phyloP scores from a whole-genome alignment of 257 asterid genomes.

The Solanum rostratum region DNA sequence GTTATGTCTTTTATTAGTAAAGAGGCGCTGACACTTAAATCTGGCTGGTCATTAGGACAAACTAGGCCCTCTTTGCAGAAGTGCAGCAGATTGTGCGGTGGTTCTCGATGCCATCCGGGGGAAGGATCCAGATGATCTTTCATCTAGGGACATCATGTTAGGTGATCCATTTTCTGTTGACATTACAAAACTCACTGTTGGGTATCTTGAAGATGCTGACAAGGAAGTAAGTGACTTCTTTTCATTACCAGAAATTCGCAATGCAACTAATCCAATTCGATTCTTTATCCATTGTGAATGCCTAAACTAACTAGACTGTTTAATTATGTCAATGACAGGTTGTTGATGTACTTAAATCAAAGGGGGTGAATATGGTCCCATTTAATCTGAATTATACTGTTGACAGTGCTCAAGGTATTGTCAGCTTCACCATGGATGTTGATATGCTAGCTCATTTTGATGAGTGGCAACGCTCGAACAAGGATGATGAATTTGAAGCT shows the following conservation, averaged over 20 bases:
- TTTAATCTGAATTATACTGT: constrained; percentile 72
- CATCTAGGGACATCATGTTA: constrained; percentile 60
- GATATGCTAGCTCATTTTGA: constrained; percentile 93
- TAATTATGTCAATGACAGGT: constrained; percentile 28
- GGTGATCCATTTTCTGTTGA: constrained; percentile 73
- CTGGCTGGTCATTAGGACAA: constrained; percentile 46
- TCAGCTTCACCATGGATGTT: constrained; percentile 88
- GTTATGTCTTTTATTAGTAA: not conserved
- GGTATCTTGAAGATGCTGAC: constrained; percentile 84
- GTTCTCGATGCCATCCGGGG: constrained; percentile 68
- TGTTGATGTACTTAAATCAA: constrained; percentile 50
- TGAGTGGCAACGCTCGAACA: constrained; percentile 75
- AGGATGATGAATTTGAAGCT: constrained; percentile 82
- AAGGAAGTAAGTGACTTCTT: constrained; percentile 45
- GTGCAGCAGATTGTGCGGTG: constrained; percentile 65
- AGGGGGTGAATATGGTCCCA: constrained; percentile 75
- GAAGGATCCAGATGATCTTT: constrained; percentile 67
- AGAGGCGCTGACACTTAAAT: not conserved
- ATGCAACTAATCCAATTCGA: not conserved
- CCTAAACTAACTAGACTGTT: not conserved
- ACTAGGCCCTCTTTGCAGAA: constrained; percentile 85
- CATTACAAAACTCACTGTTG: constrained; percentile 64
- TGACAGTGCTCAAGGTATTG: constrained; percentile 83
- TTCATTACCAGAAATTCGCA: not conserved
- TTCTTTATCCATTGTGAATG: not conserved